Conservation (phyloP, 2,329 filamentous ascomycete genomes). For the Epichloe sibirici region DNA sequence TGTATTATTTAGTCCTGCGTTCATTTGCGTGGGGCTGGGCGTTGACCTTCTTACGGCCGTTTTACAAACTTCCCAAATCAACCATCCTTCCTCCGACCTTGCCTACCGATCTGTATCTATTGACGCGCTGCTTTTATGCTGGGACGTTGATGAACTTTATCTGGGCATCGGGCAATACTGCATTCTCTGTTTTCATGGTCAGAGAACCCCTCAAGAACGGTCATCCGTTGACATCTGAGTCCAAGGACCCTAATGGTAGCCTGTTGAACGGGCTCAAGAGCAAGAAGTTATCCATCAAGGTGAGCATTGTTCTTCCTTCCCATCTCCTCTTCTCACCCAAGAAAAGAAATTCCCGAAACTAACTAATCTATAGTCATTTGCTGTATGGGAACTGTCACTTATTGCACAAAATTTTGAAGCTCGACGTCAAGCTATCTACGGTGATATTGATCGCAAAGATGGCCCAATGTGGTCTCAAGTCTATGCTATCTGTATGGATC, state of each 20-base stretch:
- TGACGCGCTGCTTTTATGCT: conserved; percentile 45
- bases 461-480: conserved; percentile 76
- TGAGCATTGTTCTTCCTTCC: conserved; percentile 18
- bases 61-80: conserved; percentile 65
- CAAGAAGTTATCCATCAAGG: conserved; percentile 66
- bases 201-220: conserved; percentile 73
- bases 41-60: conserved; percentile 55
- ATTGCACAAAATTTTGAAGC: conserved; percentile 64
- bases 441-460: conserved; percentile 72
- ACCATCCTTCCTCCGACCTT: conserved; percentile 47
- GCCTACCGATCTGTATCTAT: conserved; percentile 44
- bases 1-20: conserved; percentile 54
- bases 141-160: conserved; percentile 56
- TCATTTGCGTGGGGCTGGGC: conserved; percentile 55
- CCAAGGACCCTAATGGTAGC: conserved; percentile 85
- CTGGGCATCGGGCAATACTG: conserved; percentile 65
- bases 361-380: conserved; percentile 49
- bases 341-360: conserved; percentile 1
- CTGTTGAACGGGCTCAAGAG: conserved; percentile 72
- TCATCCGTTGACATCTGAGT: conserved; percentile 71
- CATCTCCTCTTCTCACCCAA: not conserved
- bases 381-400: conserved; percentile 79
- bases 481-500: conserved; percentile 53
- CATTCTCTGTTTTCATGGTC: conserved; percentile 71
- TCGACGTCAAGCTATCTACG: conserved; percentile 72